A percentile compares a stretch with the other conserved stretches of the same genome.
Evolutionary conservation across 2,329 filamentous ascomycete genomes (phyloP).

Genomic region (Aspergillus intermedius): DNA sequence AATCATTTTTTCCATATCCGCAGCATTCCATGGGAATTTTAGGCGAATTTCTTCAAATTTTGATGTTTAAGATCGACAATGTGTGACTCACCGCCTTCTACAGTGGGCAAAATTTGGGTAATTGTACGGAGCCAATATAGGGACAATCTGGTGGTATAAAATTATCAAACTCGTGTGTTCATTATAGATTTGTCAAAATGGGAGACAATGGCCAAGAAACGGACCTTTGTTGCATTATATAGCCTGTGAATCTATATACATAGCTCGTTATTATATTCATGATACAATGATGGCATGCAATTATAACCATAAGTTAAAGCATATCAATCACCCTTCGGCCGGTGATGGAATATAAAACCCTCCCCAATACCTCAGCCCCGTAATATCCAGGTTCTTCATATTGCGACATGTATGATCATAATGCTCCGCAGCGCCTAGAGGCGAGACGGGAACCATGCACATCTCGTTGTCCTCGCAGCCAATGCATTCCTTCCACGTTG

Average conservation of each 20-base stretch:
- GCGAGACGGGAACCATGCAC: conserved; percentile 59
- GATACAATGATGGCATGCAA: background rate
- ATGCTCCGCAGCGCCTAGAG: conserved; percentile 50
- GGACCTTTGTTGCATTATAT: background rate
- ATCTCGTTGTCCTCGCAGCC: conserved; percentile 50
- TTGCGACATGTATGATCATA: conserved; percentile 43
- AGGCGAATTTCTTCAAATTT: background rate
- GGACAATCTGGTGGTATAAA: no score
- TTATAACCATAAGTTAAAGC: background rate
- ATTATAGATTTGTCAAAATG: background rate
- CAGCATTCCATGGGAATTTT: background rate
- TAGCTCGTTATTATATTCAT: background rate
- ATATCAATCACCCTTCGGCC: background rate
- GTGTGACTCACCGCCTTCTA: no score
- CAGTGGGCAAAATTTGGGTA: no score
- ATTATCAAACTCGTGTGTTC: background rate
- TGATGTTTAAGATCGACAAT: background rate
- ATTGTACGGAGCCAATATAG: no score
- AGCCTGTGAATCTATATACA: background rate
- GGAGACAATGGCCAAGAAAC: background rate
- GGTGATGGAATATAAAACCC: background rate
- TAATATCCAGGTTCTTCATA: conserved; percentile 8
- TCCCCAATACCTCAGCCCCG: conserved; percentile 1
- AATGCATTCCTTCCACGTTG: conserved; percentile 52
- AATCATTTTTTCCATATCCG: background rate